These are phyloP conservation scores for Yarrowia sp. DNA, from an alignment of 805 yeast species.

Conservation along the genomic window DNA sequence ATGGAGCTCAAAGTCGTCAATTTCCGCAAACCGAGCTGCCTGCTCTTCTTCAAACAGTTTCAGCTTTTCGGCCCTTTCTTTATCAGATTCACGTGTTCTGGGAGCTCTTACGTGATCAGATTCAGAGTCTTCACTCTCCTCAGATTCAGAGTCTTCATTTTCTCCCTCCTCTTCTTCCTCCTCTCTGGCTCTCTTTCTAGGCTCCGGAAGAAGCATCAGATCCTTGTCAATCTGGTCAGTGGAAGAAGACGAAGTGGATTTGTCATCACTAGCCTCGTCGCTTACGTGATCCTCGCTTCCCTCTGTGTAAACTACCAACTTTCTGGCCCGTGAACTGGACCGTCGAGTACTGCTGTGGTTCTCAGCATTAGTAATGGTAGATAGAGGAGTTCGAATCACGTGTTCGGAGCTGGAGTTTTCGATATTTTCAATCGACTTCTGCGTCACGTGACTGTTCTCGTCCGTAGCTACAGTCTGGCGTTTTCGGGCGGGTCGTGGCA, in stretches of 20 bases:
- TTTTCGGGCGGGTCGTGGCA: constrained; percentile 14
- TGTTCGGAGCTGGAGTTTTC: not conserved
- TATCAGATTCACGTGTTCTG: not conserved
- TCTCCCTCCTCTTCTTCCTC: not conserved
- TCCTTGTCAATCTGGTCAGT: constrained; percentile 11
- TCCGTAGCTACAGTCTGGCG: not conserved
- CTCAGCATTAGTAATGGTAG: not conserved
- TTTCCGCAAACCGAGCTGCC: constrained; percentile 28
- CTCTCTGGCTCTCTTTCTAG: not conserved
- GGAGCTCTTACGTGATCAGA: not conserved
- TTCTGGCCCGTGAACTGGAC: not conserved
- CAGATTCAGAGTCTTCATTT: not conserved
- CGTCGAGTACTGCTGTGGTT: not conserved
- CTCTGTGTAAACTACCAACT: not conserved
- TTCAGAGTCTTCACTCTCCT: not conserved
- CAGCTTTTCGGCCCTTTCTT: not conserved
- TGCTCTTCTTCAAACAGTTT: not conserved
- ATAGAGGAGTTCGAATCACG: not conserved
- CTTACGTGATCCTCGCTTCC: not conserved
- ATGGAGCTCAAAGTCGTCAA: constrained; percentile 28
- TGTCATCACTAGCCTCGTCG: not conserved
- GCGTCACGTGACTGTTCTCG: not conserved
- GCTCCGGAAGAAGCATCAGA: not conserved
- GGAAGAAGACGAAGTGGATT: not conserved
- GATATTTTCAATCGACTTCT: not conserved